phyloP scores from a whole-genome alignment of 306 rosid species.

The Pyrus betulifolia region DNA sequence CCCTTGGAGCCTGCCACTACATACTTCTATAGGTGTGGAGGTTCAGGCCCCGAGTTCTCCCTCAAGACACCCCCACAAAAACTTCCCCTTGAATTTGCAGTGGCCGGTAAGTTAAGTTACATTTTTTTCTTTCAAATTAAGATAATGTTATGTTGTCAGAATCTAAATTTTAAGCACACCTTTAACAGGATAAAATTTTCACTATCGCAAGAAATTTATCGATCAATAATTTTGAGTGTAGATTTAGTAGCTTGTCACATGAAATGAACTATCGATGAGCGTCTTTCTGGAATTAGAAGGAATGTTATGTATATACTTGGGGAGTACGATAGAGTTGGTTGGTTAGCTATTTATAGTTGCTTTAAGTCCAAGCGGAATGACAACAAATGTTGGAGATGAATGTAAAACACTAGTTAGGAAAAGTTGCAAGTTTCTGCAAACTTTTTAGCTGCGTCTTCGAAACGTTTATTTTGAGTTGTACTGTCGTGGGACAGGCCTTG shows the following conservation, averaged over 20 bases:
- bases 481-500: not conserved
- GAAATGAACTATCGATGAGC: not conserved
- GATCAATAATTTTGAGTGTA: too few relatives aligned
- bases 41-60: slow-evolving; percentile 48
- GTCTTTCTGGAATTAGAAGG: not conserved
- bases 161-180: not conserved
- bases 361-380: not conserved
- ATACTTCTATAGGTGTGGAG: slow-evolving; percentile 37
- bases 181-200: not conserved
- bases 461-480: not conserved
- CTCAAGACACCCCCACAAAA: slow-evolving; percentile 51
- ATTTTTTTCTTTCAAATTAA: not conserved
- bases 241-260: not conserved
- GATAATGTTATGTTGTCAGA: not conserved
- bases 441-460: not conserved
- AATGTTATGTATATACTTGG: not conserved
- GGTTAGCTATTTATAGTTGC: not conserved
- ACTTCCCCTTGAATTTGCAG: slow-evolving; percentile 57
- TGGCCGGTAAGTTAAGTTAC: slow-evolving; percentile 45
- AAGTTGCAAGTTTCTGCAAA: not conserved
- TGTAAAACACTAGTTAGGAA: slow-evolving; percentile 1
- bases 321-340: not conserved
- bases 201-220: too few relatives aligned
- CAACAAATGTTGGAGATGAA: not conserved
- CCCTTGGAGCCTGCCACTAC: slow-evolving; percentile 30